A percentile compares a stretch with the other conserved stretches of the same genome.
Evolutionary conservation across 805 yeast species (phyloP).

Genomic region (Pichia insulana): DNA sequence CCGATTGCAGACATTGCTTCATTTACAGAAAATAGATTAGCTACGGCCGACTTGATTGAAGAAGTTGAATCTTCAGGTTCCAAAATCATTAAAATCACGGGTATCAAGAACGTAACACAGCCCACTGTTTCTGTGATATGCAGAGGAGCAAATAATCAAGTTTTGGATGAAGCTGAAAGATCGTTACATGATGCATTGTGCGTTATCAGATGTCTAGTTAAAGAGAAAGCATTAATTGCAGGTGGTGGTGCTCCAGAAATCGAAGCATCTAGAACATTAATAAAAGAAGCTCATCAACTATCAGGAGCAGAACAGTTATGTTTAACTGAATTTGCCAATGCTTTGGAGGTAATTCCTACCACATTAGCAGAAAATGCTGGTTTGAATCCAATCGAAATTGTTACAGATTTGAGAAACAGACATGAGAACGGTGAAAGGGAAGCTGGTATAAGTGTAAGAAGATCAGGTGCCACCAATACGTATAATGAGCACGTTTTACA

Average conservation of each 20-base stretch:
- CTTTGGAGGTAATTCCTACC: conserved; percentile 87
- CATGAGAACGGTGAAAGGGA: conserved; percentile 86
- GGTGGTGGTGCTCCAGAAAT: conserved; percentile 99
- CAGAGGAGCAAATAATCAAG: conserved; percentile 88
- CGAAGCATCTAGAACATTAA: conserved; percentile 69
- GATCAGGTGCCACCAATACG: conserved; percentile 88
- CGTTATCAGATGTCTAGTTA: conserved; percentile 81
- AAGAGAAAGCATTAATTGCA: conserved; percentile 83
- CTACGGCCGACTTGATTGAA: conserved; percentile 85
- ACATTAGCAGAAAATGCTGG: conserved; percentile 96
- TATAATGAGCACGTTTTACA: conserved; percentile 91
- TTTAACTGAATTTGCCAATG: conserved; percentile 86
- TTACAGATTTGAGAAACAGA: conserved; percentile 82
- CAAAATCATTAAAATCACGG: conserved; percentile 80
- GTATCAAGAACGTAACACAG: conserved; percentile 49
- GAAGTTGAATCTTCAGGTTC: conserved; percentile 86
- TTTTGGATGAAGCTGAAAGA: conserved; percentile 94
- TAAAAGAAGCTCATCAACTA: conserved; percentile 60
- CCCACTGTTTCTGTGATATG: conserved; percentile 84
- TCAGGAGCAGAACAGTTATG: conserved; percentile 87
- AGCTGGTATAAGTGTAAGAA: conserved; percentile 94
- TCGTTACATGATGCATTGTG: conserved; percentile 96
- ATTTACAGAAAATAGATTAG: conserved; percentile 88
- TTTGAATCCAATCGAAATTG: conserved; percentile 80
- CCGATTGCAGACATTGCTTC: conserved; percentile 94